Base-by-base conservation (phyloP, 2,329 filamentous ascomycete genomes). In the Ophiostoma pallidulum region DNA sequence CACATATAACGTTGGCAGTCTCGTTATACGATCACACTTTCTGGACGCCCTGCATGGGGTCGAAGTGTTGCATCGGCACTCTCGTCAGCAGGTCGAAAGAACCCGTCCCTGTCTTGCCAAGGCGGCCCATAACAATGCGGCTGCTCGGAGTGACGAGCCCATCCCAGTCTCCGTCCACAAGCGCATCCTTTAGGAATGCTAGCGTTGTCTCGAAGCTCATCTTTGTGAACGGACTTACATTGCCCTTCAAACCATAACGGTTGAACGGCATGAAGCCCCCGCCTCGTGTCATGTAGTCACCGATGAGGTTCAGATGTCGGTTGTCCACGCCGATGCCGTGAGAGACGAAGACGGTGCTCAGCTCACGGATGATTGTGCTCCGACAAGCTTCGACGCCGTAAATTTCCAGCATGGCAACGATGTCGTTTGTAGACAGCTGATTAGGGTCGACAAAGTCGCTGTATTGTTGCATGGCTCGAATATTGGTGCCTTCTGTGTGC, bases 151-250 rank as follows among this genome's bases (percentile, higher is more conserved):
- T 89, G 51, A 76, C 80, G 51, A 98, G 70, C 59, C 92, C 85
- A 64, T 98, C 92, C 74, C 80, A 87, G 64, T 97, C 92, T 42
- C 86, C 82, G 60, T 94, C 88, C 49, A 94, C 71, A 22, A 96
- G 84, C 1, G 92, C 90, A 61, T 97, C 92, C 64, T 86, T 90
- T 59, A 98, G 73, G 72, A 96, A 96, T 1, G 85, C 83, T 33
- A 97, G 77, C 3, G 92, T 98, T 4, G 92, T 98, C 75, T 98
- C 92, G 69, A 97, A 98, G 64, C 87, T 94, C 91, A 97, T 97
- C 75, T 97, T 97, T 67, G 92, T 91, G 58, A 98, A 91, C 0
- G 92, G 89, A 56, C 83, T 90, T 24, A 91, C 83, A 59, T 87
- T 90, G 54, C 86, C 82, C 61, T 80, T 82, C 51, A 98, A 72